phyloP scores from a whole-genome alignment of 768 basidiomycete species.

The Imleria badia region DNA sequence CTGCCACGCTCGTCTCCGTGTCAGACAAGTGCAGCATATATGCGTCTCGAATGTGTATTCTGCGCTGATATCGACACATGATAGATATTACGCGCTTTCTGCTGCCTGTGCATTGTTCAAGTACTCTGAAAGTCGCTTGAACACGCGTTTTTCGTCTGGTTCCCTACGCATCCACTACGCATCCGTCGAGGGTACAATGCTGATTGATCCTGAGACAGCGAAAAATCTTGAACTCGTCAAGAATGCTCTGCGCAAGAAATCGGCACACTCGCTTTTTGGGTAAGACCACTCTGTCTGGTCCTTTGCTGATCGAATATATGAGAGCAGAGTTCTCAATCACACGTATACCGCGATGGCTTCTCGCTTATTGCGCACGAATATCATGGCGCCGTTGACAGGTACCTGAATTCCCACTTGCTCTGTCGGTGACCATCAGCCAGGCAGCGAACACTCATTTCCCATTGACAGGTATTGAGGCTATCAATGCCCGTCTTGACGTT shows the following conservation, averaged over 20 bases:
- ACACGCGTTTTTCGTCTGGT: constrained; percentile 64
- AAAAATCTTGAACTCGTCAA: constrained; percentile 86
- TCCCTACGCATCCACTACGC: constrained; percentile 76
- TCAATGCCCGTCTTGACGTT: constrained; percentile 82
- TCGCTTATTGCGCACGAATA: constrained; percentile 73
- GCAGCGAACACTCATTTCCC: background rate
- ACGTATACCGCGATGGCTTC: constrained; percentile 91
- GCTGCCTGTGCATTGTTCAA: constrained; percentile 88
- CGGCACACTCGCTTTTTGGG: constrained; percentile 79
- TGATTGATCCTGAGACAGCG: constrained; percentile 89
- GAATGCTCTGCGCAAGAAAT: constrained; percentile 68
- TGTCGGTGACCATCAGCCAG: background rate
- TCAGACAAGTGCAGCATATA: constrained; percentile 70
- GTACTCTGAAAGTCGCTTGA: constrained; percentile 67
- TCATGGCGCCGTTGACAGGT: constrained; percentile 83
- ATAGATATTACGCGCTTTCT: constrained; percentile 85
- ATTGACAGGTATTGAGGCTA: constrained; percentile 40
- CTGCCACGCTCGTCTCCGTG: constrained; percentile 74
- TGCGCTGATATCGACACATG: constrained; percentile 4
- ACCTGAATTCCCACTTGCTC: background rate
- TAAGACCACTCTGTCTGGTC: constrained; percentile 24
- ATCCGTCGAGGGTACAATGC: constrained; percentile 88
- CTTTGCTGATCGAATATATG: background rate
- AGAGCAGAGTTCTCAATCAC: constrained; percentile 63
- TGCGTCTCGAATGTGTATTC: constrained; percentile 7